Evolutionary conservation across 2,329 filamentous ascomycete genomes (phyloP), one percentile per base, ranked within the genome.

Genomic region (Alternaria solani): DNA sequence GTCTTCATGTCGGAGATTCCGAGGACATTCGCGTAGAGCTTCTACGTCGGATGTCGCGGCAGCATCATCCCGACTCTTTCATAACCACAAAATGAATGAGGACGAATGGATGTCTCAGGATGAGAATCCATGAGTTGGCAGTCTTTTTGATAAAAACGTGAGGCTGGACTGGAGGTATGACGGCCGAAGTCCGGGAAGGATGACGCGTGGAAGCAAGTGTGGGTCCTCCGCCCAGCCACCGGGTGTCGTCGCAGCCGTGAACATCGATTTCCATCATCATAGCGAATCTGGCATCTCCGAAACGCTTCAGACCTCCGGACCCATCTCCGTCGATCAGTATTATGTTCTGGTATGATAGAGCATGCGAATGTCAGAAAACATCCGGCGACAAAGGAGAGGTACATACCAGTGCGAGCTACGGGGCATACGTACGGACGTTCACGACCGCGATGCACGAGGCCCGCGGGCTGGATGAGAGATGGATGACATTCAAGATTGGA

Each of bases 161-260:
- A 14, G n/a, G 9, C 12, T 23, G 28, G 54, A 26, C 7, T 6
- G 48, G 47, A 34, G 46, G 47, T 11, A 14, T 25, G 51, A 6
- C 26, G 41, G 38, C 48, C 8, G 44, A 55, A 46, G 32, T 60
- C 26, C 30, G 52, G 44, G 46, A 56, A 52, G 44, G 25, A 38
- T 41, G 55, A 32, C 26, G 42, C 34, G 55, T 28, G 39, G 30
- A 47, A 46, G 55, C 55, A 47, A 57, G n/a, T 28, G 47, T 39
- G 32, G 48, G 41, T 44, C 46, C 34, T 38, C 25, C 47, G 30
- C 41, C 54, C 23, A 54, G 30, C 41, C 36, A 54, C 51, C 48
- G 14, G 25, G 25, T 18, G 25, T 32, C 28, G 44, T 23, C 18
- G 30, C 28, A 48, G 28, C 28, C 28, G 44, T 28, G 28, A 20